Evolutionary conservation across 352 stramenopile species (phyloP).

Genomic region (Globisporangium irregulare): DNA sequence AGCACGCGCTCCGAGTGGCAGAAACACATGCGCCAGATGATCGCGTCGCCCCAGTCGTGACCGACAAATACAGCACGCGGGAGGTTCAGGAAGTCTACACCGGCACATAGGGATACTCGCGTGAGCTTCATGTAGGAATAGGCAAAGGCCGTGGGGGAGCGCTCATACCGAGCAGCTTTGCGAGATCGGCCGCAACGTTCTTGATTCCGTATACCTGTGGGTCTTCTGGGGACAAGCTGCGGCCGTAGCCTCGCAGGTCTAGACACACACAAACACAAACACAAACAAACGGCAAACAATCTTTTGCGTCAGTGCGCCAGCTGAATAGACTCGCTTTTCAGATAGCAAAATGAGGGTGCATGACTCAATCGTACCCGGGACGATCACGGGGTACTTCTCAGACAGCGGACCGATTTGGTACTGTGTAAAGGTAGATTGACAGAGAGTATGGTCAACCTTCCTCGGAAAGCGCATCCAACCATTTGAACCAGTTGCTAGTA

Average conservation of each 20-base stretch:
- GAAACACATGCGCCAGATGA: slow-evolving; percentile 50
- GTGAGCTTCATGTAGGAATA: background rate
- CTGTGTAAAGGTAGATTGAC: slow-evolving; percentile 20
- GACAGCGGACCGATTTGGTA: slow-evolving; percentile 50
- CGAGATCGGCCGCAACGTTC: slow-evolving; percentile 40
- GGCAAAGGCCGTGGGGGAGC: background rate
- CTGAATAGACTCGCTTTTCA: background rate
- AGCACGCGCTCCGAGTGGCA: slow-evolving; percentile 51
- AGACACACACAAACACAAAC: too few relatives aligned
- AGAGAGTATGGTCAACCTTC: slow-evolving; percentile 14
- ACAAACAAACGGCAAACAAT: background rate
- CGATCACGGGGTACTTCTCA: slow-evolving; percentile 52
- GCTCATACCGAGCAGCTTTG: slow-evolving; percentile 29
- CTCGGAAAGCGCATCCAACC: slow-evolving; percentile 21
- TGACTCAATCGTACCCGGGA: slow-evolving; percentile 12
- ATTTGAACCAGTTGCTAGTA: slow-evolving; percentile 2
- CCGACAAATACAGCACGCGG: slow-evolving; percentile 41
- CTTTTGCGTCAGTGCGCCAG: background rate
- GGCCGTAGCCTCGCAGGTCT: slow-evolving; percentile 50
- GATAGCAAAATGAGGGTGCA: background rate
- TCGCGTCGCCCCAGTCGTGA: slow-evolving; percentile 54
- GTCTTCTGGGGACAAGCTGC: slow-evolving; percentile 36
- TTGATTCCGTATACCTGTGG: slow-evolving; percentile 41
- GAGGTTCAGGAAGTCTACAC: slow-evolving; percentile 41
- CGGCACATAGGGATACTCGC: background rate